Evolutionary conservation across 768 basidiomycete genomes (phyloP).

Genomic region (Lepiota venenata): DNA sequence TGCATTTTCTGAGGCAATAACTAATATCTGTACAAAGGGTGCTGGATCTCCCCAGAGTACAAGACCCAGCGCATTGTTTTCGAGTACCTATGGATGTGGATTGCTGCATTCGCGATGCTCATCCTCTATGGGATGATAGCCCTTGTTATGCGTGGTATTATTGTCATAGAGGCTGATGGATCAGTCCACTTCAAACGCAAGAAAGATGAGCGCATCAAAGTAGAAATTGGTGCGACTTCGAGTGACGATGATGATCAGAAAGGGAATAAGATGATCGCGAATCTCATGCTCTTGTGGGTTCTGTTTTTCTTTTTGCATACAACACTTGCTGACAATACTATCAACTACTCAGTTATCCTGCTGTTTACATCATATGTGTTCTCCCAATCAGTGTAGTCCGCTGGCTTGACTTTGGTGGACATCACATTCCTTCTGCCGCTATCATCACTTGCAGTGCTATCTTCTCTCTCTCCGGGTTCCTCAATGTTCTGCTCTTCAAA

Average conservation of each 20-base stretch:
- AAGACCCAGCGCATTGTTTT: conserved; percentile 32
- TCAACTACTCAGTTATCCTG: conserved; percentile 31
- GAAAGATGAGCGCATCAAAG: not conserved
- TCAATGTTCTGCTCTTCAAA: conserved; percentile 19
- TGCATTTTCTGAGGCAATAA: not conserved
- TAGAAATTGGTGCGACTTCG: not conserved
- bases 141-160: conserved; percentile 31
- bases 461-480: conserved; percentile 18
- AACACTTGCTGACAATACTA: not conserved
- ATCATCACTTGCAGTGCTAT: conserved; percentile 13
- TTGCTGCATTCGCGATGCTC: conserved; percentile 33
- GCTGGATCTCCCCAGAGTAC: conserved; percentile 36
- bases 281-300: conserved; percentile 38
- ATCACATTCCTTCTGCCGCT: conserved; percentile 12
- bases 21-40: conserved; percentile 28
- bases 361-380: conserved; percentile 31
- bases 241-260: conserved; percentile 13
- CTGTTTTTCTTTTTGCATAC: not conserved
- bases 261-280: conserved; percentile 21
- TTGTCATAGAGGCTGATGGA: conserved; percentile 23
- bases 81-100: conserved; percentile 45
- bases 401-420: conserved; percentile 17
- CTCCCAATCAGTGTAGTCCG: conserved; percentile 19
- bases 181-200: conserved; percentile 4
- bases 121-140: conserved; percentile 35